Base-by-base conservation (phyloP, 805 yeast species). In the Yarrowia porcina region DNA sequence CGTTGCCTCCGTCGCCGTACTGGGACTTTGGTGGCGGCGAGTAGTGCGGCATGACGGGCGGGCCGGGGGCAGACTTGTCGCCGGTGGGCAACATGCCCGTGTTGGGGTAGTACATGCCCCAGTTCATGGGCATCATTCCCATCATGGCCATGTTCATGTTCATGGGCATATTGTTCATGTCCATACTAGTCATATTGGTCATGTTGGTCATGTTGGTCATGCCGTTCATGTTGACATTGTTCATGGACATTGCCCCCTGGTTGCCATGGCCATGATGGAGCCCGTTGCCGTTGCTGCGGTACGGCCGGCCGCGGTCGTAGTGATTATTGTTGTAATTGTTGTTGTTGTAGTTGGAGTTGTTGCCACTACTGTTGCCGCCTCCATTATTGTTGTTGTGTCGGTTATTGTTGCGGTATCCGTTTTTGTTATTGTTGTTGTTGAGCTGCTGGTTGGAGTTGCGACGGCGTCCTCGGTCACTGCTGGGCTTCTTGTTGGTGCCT, bases 131-230 rank as follows among this genome's bases (percentile, higher is more conserved):
- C 57, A 36, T 30, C 50, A 12, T 63, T 8, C 30, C 49, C 36
- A 15, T 35, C 47, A 15, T 36, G 30, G 28, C 42, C 59, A 33
- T 57, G 52, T 45, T 63, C 60, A 28, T 62, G 45, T 65, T 64
- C 52, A 59, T 65, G 56, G 61, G 61, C 52, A 60, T 65, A 57
- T 65, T 63, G 42, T 36, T 30, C 52, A 41, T 54, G 39, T 64
- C 61, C 35, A 66, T 61, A 45, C 9, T 4, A 1, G 38, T 47
- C 54, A 47, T 47, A 27, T 28, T 45, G 27, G 52, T 45, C 52
- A 45, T 45, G 39, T 32, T 32, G 27, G 36, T 32, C 54, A 47
- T 47, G 38, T 47, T 47, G 28, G 27, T 21, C 54, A 47, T 45
- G 35, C 23, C 33, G 33, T 27, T 44, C 45, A 41, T 44, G 49